A percentile compares a stretch with the other conserved stretches of the same genome.
These are phyloP conservation scores for Vigna reflexopilosa DNA, from an alignment of 306 rosid genomes.

Conservation along the genomic window DNA sequence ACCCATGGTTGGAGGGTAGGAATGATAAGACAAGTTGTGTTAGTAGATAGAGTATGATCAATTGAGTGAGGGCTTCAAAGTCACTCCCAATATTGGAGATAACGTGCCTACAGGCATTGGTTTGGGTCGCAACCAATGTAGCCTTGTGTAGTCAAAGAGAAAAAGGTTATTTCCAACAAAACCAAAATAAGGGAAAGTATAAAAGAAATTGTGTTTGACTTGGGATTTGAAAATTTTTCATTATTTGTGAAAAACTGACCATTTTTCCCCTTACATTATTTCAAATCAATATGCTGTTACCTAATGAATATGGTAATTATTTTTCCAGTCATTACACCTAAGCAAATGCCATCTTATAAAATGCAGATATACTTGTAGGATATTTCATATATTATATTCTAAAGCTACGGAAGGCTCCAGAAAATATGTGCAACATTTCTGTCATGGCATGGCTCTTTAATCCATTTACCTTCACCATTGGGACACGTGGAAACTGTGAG, in stretches of 20 bases:
- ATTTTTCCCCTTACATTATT: neutral
- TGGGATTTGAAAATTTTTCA: conserved; percentile 11
- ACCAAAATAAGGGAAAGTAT: neutral
- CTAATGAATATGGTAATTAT: conserved; percentile 1
- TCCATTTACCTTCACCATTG: conserved; percentile 93
- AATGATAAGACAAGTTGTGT: too few relatives aligned
- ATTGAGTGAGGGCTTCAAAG: neutral
- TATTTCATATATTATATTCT: conserved; percentile 72
- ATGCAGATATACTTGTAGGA: conserved; percentile 90
- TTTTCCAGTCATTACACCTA: conserved; percentile 19
- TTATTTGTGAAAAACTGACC: conserved; percentile 2
- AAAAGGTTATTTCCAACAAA: neutral
- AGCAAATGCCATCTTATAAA: conserved; percentile 21
- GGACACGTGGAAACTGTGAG: conserved; percentile 95
- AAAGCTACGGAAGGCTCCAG: conserved; percentile 85
- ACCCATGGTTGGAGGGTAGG: too few relatives aligned
- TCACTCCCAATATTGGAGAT: neutral
- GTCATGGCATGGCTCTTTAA: conserved; percentile 86
- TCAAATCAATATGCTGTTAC: too few relatives aligned
- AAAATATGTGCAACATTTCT: conserved; percentile 60
- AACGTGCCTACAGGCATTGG: neutral
- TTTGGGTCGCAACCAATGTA: conserved; percentile 27
- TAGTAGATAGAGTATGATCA: too few relatives aligned
- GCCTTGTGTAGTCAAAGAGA: conserved; percentile 2
- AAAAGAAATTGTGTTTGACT: neutral